Base-by-base conservation (phyloP, 495 filamentous ascomycete genomes). In the Podospora pseudocomata region DNA sequence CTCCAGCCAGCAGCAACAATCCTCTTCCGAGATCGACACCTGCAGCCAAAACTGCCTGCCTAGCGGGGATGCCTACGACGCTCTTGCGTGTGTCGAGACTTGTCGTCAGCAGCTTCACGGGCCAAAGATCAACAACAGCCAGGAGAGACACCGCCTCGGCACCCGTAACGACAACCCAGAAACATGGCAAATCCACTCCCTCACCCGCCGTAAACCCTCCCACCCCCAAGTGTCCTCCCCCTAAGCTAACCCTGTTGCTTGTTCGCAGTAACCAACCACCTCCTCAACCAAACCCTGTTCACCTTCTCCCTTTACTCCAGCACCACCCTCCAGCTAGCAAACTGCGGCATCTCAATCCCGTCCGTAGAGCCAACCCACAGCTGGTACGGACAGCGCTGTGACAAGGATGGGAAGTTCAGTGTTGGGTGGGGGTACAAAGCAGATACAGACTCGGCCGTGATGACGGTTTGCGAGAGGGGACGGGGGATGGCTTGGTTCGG, bases 401-500 rank as follows among this genome's bases (percentile, higher is more conserved):
- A 49, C 9, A 49, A 11, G 2, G 15, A 49, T 2, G 39, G 7
- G 15, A 19, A 32, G 2, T 75, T 65, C 64, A 60, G 23, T 4
- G 66, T 73, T 4, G 73, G 71, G 27, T 75, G 73, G 73, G 71
- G 73, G 3, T 74, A 75, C 44, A 73, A 69, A 3, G 15, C 20
- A 1, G 66, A 63, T 2, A 61, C 44, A 1, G 73, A 73, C 49
- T 65, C 69, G 15, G 73, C 68, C 4, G 72, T 75, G 61, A 72
- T 75, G 69, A 75, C 73, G 18, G 60, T 73, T 30, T 75, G 73
- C 64, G 28, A 65, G 6, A 56, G 64, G 19, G 64, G 70, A 11
- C 49, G 59, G n/a, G 61, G 69, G 68, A 18, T 73, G 65, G 28
- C 71, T 71, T 53, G 71, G 71, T 13, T 73, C 9, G 39, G 39